Percentiles rank a stretch among this genome's conserved stretches.
Evolutionary conservation across 345 rosid species (phyloP).

Genomic region (Geranium rotundifolium): DNA sequence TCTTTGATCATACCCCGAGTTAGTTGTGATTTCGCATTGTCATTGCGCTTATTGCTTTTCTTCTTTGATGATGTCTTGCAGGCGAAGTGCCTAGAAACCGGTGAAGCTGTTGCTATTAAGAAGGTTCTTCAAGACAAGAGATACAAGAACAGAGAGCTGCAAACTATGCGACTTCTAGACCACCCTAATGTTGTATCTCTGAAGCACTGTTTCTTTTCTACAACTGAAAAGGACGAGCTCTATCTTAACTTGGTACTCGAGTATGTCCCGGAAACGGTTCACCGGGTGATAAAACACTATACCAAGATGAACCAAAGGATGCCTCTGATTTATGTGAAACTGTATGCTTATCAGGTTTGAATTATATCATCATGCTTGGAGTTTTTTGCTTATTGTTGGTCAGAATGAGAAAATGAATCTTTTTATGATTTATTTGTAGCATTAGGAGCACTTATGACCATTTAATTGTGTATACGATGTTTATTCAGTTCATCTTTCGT

Average conservation of each 20-base stretch:
- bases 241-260: conserved; percentile 21
- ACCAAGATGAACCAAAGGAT: conserved; percentile 19
- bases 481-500: background rate
- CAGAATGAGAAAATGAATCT: too few relatives aligned
- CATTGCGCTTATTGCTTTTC: background rate
- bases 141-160: conserved; percentile 24
- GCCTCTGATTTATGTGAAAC: conserved; percentile 18
- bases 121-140: conserved; percentile 23
- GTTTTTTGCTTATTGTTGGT: too few relatives aligned
- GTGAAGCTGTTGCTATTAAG: conserved; percentile 22
- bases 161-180: conserved; percentile 19
- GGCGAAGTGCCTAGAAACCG: conserved; percentile 23
- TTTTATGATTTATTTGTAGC: background rate
- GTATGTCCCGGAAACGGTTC: conserved; percentile 21
- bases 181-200: conserved; percentile 20
- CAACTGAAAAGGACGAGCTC: conserved; percentile 18
- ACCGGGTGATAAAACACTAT: conserved; percentile 19
- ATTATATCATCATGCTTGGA: too few relatives aligned
- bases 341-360: conserved; percentile 18
- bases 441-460: background rate
- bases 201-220: conserved; percentile 21
- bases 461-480: background rate
- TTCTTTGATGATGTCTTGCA: background rate
- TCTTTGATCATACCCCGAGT: background rate
- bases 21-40: background rate